Percentiles rank a stretch among this genome's conserved stretches.
These are phyloP conservation scores for Ceriops decandra DNA, from an alignment of 345 rosid species.

Conservation along the genomic window DNA sequence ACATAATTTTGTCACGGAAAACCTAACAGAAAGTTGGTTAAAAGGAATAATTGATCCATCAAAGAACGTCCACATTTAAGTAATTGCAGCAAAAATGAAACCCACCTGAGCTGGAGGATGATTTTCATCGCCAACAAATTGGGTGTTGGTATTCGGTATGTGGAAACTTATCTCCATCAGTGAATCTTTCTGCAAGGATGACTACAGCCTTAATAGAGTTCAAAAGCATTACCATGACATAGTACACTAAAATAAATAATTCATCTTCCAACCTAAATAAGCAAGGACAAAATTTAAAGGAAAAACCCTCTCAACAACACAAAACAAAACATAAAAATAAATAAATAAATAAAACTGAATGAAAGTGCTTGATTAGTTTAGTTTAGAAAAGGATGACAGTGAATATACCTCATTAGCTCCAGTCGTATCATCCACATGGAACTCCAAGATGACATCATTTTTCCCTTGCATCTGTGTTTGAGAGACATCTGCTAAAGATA, in stretches of 20 bases:
- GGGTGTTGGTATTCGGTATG: constrained; percentile 81
- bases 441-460: constrained; percentile 88
- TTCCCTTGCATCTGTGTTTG: constrained; percentile 93
- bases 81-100: constrained; percentile 8
- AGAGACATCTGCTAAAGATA: constrained; percentile 83
- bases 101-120: constrained; percentile 83
- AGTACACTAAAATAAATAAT: background rate
- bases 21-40: constrained; percentile 41
- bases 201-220: background rate
- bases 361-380: background rate
- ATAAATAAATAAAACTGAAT: no score
- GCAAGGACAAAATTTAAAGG: background rate
- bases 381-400: background rate
- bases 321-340: no score
- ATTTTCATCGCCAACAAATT: constrained; percentile 89
- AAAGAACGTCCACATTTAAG: background rate
- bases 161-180: constrained; percentile 96
- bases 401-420: constrained; percentile 88
- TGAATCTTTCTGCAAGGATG: constrained; percentile 72
- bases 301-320: no score
- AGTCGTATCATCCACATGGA: constrained; percentile 94
- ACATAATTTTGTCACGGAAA: constrained; percentile 64
- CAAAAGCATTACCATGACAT: no score
- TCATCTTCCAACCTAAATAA: background rate
- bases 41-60: constrained; percentile 1